Conservation (phyloP, 2,329 filamentous ascomycete species). For the Colletotrichum melonis region DNA sequence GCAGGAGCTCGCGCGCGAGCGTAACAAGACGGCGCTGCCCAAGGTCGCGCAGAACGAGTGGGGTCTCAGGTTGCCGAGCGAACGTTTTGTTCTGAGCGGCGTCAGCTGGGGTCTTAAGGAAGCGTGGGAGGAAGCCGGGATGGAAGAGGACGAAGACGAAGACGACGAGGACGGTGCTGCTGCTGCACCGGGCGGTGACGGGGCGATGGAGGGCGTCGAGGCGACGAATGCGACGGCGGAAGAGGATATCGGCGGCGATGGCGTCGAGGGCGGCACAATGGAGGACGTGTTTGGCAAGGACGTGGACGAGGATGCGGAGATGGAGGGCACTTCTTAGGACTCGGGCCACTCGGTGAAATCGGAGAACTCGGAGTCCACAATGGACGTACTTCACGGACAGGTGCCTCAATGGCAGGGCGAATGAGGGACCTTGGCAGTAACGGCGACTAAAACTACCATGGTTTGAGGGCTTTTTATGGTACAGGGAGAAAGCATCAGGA, state of each 20-base stretch:
- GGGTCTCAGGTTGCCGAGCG: conserved; percentile 74
- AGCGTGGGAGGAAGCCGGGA: conserved; percentile 62
- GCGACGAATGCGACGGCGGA: conserved; percentile 48
- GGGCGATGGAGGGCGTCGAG: conserved; percentile 63
- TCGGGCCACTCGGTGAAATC: neutral
- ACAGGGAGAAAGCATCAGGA: neutral
- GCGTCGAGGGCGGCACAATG: conserved; percentile 60
- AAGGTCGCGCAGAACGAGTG: conserved; percentile 73
- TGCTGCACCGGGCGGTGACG: conserved; percentile 48
- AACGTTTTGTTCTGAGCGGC: conserved; percentile 76
- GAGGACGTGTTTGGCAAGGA: conserved; percentile 68
- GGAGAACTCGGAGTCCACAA: neutral
- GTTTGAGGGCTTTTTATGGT: neutral
- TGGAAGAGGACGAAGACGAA: conserved; percentile 54
- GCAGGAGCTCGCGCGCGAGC: conserved; percentile 77
- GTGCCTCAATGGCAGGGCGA: neutral
- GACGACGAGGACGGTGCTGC: conserved; percentile 54
- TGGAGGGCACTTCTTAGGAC: conserved; percentile 33
- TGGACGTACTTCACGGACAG: neutral
- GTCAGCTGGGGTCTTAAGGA: conserved; percentile 73
- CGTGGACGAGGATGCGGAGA: conserved; percentile 67
- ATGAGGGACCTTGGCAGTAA: neutral
- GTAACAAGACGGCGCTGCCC: conserved; percentile 75
- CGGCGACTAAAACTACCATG: neutral
- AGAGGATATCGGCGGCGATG: conserved; percentile 58